Evolutionary conservation across 192 early-diverging fungal genomes (phyloP), one percentile per base, ranked within the genome.

Genomic region (Mortierella antarctica): DNA sequence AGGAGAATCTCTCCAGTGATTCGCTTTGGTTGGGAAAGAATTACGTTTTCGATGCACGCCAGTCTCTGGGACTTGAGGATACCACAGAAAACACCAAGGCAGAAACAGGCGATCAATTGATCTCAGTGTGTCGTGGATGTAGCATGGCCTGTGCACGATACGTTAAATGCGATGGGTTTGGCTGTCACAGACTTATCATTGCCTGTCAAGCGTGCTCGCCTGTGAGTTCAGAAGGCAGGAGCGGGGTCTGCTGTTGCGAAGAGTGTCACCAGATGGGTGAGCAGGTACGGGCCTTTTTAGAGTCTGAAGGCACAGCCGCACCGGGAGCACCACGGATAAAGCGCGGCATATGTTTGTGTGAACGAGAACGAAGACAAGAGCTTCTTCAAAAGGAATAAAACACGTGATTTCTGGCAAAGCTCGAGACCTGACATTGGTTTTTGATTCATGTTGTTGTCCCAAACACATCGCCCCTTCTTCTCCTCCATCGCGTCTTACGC

Each of bases 41-140:
- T 65, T 93, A 93, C 71, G 88, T 93, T 3, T 93, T 93, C 84
- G 92, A 93, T 70, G 91, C 91, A 46, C 74, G 91, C 13, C 90
- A 92, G 62, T 81, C 85, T n/a, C 21, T 89, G 21, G 82, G 79
- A 12, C 47, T 83, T 4, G 55, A 70, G 10, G 56, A 60, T 17
- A 8, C 52, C 20, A 46, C 57, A 31, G 41, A 62, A 23, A n/a
- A 10, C 17, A 4, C 17, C 5, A 12, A 9, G 6, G 14, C 40
- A 40, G 45, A 49, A 14, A 44, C 45, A 9, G 59, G 47, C 21
- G 44, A 65, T 17, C 50, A 23, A 21, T 47, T 84, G 10, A 82
- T 88, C 1, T 70, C 86, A 2, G 11, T 21, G 6, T 89, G 88
- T 48, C 80, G 77, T 9, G 54, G 60, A 23, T 90, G 89, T 62